A percentile compares a stretch with the other conserved stretches of the same genome.
Evolutionary conservation across 1,139 yeast genomes (phyloP).

Genomic region (Lodderomyces orthopsilosis): DNA sequence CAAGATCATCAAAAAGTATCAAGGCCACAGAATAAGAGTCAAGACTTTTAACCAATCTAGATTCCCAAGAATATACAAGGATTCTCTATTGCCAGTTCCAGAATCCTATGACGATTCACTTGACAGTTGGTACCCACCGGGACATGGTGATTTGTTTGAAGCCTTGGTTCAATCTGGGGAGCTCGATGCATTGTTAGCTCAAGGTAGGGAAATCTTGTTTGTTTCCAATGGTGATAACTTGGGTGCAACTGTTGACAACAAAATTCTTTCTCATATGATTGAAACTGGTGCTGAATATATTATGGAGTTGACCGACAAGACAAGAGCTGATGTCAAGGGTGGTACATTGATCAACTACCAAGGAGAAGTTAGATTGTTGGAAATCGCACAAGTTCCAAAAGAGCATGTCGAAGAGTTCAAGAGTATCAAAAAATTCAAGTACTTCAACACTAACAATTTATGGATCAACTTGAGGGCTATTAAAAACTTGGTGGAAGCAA

Average conservation of each 20-base stretch:
- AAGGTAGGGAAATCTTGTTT: constrained; percentile 92
- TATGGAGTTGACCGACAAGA: constrained; percentile 98
- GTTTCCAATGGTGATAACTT: constrained; percentile 98
- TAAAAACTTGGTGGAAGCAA: constrained; percentile 84
- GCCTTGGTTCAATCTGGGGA: constrained; percentile 87
- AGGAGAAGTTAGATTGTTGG: constrained; percentile 90
- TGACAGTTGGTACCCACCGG: constrained; percentile 97
- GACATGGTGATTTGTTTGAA: constrained; percentile 97
- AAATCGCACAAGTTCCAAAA: constrained; percentile 98
- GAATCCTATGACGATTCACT: constrained; percentile 67
- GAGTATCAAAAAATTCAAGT: constrained; percentile 94
- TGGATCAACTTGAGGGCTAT: constrained; percentile 96
- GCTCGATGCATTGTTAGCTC: constrained; percentile 82
- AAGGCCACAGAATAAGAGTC: constrained; percentile 93
- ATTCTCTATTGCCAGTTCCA: constrained; percentile 93
- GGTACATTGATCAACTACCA: constrained; percentile 97
- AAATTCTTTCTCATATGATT: constrained; percentile 88
- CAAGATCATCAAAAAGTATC: constrained; percentile 91
- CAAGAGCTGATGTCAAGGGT: constrained; percentile 99
- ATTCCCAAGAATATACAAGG: constrained; percentile 93
- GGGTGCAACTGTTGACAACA: constrained; percentile 96
- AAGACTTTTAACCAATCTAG: constrained; percentile 96
- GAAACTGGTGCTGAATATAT: constrained; percentile 90
- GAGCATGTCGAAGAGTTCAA: constrained; percentile 98
- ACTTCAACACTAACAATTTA: constrained; percentile 95